Evolutionary conservation across 306 rosid species (phyloP).

Genomic region (Ceratonia siliqua): DNA sequence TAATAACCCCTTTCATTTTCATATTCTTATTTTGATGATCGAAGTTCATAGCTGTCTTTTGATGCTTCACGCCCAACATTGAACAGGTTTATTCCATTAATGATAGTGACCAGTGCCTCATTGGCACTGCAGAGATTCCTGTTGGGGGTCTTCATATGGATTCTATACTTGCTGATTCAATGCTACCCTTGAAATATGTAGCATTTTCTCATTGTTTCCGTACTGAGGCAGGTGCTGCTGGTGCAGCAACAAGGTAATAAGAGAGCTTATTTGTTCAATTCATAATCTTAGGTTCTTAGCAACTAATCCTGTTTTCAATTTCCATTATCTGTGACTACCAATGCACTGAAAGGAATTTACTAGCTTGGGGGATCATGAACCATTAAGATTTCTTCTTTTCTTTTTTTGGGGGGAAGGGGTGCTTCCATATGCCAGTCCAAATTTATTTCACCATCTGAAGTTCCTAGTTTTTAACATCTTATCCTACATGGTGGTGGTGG

Average conservation of each 20-base stretch:
- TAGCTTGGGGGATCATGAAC: not conserved
- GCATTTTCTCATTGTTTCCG: slow-evolving; percentile 97
- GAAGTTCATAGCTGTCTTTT: slow-evolving; percentile 28
- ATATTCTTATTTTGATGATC: slow-evolving; percentile 4
- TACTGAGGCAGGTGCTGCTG: slow-evolving; percentile 99
- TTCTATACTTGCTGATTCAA: slow-evolving; percentile 77
- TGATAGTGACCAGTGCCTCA: slow-evolving; percentile 93
- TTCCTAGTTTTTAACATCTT: not conserved
- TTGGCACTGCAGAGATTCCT: slow-evolving; percentile 98
- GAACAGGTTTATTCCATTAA: slow-evolving; percentile 86
- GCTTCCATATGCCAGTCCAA: slow-evolving; percentile 2
- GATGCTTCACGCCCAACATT: slow-evolving; percentile 37
- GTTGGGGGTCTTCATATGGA: slow-evolving; percentile 99
- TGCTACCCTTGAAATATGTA: slow-evolving; percentile 80
- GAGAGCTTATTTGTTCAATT: slow-evolving; percentile 6
- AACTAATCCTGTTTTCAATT: not conserved
- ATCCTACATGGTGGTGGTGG: not conserved
- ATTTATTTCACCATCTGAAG: not conserved
- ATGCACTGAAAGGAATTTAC: not conserved
- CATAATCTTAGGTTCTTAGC: slow-evolving; percentile 1
- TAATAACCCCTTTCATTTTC: not conserved
- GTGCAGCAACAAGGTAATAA: slow-evolving; percentile 77
- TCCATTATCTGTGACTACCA: not conserved
- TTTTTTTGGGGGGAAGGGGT: slow-evolving; percentile 5
- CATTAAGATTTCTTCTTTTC: not conserved